phyloP scores from a whole-genome alignment of 1,284 basidiomycete species.

The Veloboletus limbatus region DNA sequence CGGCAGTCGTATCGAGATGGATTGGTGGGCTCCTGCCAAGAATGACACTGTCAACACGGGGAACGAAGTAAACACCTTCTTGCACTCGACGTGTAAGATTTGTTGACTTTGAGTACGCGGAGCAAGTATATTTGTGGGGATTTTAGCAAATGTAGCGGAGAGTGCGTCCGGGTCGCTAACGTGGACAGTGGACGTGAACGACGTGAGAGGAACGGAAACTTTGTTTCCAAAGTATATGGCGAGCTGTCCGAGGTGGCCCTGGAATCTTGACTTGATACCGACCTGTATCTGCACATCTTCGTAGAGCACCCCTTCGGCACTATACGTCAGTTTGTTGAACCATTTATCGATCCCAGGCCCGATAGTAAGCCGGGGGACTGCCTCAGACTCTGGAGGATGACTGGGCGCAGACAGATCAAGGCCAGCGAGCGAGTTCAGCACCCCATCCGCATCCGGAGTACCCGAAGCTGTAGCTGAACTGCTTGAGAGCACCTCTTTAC shows the following conservation, averaged over 20 bases:
- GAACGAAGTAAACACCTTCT: slow-evolving; percentile 74
- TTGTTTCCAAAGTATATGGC: slow-evolving; percentile 98
- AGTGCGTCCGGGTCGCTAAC: slow-evolving; percentile 73
- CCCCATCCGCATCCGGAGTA: slow-evolving; percentile 44
- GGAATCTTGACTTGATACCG: slow-evolving; percentile 95
- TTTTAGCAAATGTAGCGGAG: slow-evolving; percentile 83
- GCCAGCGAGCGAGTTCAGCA: slow-evolving; percentile 78
- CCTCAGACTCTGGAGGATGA: slow-evolving; percentile 27
- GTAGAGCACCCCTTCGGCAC: slow-evolving; percentile 87
- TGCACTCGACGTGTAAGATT: slow-evolving; percentile 92
- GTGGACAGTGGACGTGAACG: slow-evolving; percentile 84
- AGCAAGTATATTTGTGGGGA: slow-evolving; percentile 77
- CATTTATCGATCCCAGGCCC: slow-evolving; percentile 81
- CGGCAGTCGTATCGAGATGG: slow-evolving; percentile 82
- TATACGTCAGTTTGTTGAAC: slow-evolving; percentile 84
- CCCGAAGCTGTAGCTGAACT: slow-evolving; percentile 24
- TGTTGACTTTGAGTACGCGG: slow-evolving; percentile 91
- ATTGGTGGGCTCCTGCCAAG: slow-evolving; percentile 88
- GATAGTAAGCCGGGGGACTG: slow-evolving; percentile 51
- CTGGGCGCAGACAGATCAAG: slow-evolving; percentile 40
- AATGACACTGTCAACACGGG: slow-evolving; percentile 90
- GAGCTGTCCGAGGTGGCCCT: slow-evolving; percentile 87
- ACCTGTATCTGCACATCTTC: slow-evolving; percentile 96
- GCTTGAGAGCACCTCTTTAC: slow-evolving; percentile 29
- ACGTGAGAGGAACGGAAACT: slow-evolving; percentile 79